Evolutionary conservation across 1,284 basidiomycete genomes (phyloP).

Genomic region (Ceratobasidium sp.): DNA sequence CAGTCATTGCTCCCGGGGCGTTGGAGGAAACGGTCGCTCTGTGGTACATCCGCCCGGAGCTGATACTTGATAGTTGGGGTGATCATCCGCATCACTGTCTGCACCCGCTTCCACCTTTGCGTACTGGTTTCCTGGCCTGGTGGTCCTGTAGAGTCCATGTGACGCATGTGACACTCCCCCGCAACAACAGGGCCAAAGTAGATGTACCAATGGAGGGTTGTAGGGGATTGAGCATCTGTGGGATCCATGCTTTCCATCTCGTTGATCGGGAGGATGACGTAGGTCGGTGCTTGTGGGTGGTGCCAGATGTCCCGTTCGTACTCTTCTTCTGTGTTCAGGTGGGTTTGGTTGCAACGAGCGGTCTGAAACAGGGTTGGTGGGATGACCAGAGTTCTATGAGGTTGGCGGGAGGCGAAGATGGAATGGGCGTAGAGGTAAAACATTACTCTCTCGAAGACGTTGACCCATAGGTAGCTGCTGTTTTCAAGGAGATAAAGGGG

Average conservation of each 20-base stretch:
- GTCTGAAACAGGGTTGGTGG: background rate
- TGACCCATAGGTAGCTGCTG: background rate
- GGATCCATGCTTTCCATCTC: background rate
- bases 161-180: background rate
- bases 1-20: background rate
- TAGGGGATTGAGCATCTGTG: background rate
- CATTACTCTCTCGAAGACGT: background rate
- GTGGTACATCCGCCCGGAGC: background rate
- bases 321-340: background rate
- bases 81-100: background rate
- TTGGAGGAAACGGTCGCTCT: background rate
- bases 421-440: background rate
- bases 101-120: background rate
- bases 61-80: background rate
- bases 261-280: background rate
- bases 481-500: background rate
- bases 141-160: background rate
- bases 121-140: background rate
- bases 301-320: background rate
- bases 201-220: background rate
- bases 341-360: background rate
- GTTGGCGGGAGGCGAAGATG: background rate
- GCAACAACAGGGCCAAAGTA: conserved; percentile 1
- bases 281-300: background rate
- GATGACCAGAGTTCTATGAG: background rate